Conservation (phyloP, 192 early-diverging fungal species). For the Chytriomyces confervae region DNA sequence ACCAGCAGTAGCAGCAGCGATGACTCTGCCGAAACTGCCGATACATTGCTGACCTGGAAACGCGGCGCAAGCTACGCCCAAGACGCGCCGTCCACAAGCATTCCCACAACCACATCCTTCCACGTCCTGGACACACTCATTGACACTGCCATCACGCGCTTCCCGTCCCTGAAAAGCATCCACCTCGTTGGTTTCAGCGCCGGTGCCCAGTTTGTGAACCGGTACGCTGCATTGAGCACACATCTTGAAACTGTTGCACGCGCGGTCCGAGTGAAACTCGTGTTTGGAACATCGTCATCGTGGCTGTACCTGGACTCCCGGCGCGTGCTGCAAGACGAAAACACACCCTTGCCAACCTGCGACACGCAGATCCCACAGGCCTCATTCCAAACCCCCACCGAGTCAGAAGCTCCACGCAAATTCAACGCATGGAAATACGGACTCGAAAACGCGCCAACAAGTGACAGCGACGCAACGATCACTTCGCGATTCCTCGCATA, state of each 20-base stretch:
- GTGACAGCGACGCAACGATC: not conserved
- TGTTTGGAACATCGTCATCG: slow-evolving; percentile 11
- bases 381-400: not conserved
- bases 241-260: not conserved
- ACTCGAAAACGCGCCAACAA: not conserved
- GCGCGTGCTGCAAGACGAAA: not conserved
- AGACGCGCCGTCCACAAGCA: too few relatives aligned
- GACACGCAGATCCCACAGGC: not conserved
- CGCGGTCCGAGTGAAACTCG: not conserved
- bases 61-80: too few relatives aligned
- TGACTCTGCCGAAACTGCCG: too few relatives aligned
- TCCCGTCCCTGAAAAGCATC: not conserved
- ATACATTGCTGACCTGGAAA: too few relatives aligned
- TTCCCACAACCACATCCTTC: not conserved
- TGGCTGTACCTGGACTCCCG: slow-evolving; percentile 29
- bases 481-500: not conserved
- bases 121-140: not conserved
- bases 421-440: slow-evolving; percentile 20
- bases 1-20: too few relatives aligned
- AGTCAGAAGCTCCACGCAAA: not conserved
- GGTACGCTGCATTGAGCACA: slow-evolving; percentile 10
- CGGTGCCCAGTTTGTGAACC: slow-evolving; percentile 14
- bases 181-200: slow-evolving; percentile 12
- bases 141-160: not conserved
- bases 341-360: not conserved